phyloP scores from a whole-genome alignment of 129 eudicot genomes.

The Sambucus nigra region DNA sequence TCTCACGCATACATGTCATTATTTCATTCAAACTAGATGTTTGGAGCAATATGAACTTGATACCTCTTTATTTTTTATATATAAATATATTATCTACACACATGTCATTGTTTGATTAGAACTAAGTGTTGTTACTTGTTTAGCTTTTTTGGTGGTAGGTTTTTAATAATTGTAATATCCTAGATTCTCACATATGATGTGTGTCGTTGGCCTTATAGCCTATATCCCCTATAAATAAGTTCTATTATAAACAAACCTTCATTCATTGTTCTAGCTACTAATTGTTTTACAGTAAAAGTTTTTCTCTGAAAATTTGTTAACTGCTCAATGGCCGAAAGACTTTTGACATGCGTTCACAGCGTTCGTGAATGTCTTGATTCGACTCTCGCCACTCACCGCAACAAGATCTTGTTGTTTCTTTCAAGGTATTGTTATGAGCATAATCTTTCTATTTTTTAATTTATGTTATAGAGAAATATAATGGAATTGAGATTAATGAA shows the following conservation, averaged over 20 bases:
- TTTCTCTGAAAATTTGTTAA: not conserved
- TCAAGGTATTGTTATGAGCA: constrained; percentile 37
- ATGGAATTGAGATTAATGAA: not conserved
- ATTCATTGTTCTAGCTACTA: not conserved
- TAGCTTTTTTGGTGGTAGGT: not conserved
- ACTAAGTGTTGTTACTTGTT: too few relatives aligned
- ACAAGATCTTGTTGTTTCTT: constrained; percentile 58
- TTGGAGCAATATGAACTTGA: too few relatives aligned
- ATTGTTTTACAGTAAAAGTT: not conserved
- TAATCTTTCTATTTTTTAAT: not conserved
- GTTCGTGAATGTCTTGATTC: constrained; percentile 81
- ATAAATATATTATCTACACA: too few relatives aligned
- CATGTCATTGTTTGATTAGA: too few relatives aligned
- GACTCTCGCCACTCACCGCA: constrained; percentile 66
- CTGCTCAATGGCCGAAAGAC: constrained; percentile 56
- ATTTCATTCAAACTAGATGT: too few relatives aligned
- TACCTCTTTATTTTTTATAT: too few relatives aligned
- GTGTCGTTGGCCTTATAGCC: too few relatives aligned
- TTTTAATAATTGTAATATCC: not conserved
- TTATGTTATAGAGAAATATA: not conserved
- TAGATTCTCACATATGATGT: not conserved
- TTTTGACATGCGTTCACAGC: constrained; percentile 76
- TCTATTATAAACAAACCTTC: not conserved
- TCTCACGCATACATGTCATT: not conserved
- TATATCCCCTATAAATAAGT: not conserved